Percentiles rank a stretch among this genome's conserved stretches.
Conservation (phyloP, 176 grass and related monocot species). For the Poa pratensis region DNA sequence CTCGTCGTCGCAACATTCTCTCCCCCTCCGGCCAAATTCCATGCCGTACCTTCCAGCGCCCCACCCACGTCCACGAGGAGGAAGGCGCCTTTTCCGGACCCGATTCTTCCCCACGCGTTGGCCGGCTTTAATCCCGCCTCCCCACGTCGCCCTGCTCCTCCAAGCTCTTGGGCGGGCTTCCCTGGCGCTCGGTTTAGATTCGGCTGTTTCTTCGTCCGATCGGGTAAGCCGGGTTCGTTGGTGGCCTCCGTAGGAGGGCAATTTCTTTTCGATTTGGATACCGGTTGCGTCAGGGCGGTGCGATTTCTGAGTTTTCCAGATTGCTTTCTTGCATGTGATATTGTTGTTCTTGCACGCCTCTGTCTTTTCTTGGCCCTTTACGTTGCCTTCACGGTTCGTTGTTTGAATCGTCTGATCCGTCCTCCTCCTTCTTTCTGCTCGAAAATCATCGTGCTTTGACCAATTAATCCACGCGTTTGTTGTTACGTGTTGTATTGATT, state of each 20-base stretch:
- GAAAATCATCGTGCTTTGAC: constrained; percentile 21
- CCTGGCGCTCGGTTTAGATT: neutral
- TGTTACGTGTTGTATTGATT: constrained; percentile 8
- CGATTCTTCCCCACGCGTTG: neutral
- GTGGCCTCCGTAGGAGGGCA: neutral
- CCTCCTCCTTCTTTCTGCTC: neutral
- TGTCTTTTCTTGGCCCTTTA: constrained; percentile 13
- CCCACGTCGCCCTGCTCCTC: neutral
- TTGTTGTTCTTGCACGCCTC: constrained; percentile 40
- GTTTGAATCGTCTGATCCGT: neutral
- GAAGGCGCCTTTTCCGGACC: neutral
- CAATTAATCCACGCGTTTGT: neutral
- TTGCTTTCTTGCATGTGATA: constrained; percentile 15
- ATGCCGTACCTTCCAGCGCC: neutral
- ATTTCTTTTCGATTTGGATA: constrained; percentile 23
- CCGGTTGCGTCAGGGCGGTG: neutral
- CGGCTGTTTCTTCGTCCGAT: constrained; percentile 29
- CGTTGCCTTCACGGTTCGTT: constrained; percentile 38
- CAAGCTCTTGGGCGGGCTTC: constrained; percentile 6
- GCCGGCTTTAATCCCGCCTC: neutral
- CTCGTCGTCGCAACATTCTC: constrained; percentile 36
- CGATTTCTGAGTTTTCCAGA: neutral
- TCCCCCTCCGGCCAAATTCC: constrained; percentile 21
- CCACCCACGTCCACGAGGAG: neutral
- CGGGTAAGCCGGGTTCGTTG: constrained; percentile 39